A percentile compares a stretch with the other conserved stretches of the same genome.
These are phyloP conservation scores for Tetrahymena malaccensis DNA, from an alignment of 73 alveolate species.

Conservation along the genomic window DNA sequence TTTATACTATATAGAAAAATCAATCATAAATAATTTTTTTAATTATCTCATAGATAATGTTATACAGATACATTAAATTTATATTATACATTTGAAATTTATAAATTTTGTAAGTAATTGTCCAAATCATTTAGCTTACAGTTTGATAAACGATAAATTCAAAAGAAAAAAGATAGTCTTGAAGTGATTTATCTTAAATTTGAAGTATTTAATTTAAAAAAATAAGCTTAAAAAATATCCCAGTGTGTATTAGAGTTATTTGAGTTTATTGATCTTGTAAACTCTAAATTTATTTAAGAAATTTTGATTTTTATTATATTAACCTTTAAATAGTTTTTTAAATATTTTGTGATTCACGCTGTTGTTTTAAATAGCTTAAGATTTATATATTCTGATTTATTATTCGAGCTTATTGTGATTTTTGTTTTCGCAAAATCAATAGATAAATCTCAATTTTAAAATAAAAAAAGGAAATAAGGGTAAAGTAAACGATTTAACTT, in stretches of 20 bases:
- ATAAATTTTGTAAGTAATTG: not conserved
- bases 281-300: no score
- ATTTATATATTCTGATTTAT: no score
- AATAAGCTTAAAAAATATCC: not conserved
- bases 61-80: no score
- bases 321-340: not conserved
- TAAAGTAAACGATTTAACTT: no score
- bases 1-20: no score
- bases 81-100: no score
- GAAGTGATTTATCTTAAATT: not conserved
- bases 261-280: not conserved
- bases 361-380: no score
- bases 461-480: no score
- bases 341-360: not conserved
- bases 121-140: not conserved
- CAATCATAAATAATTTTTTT: no score
- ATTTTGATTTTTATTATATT: not conserved
- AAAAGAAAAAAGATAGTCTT: not conserved
- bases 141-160: no score
- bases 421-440: not conserved
- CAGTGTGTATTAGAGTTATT: not conserved
- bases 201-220: not conserved
- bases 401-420: not conserved
- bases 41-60: no score
- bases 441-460: no score